These are phyloP conservation scores for Neurospora tetraspora DNA, from an alignment of 495 filamentous ascomycete species.

Conservation along the genomic window DNA sequence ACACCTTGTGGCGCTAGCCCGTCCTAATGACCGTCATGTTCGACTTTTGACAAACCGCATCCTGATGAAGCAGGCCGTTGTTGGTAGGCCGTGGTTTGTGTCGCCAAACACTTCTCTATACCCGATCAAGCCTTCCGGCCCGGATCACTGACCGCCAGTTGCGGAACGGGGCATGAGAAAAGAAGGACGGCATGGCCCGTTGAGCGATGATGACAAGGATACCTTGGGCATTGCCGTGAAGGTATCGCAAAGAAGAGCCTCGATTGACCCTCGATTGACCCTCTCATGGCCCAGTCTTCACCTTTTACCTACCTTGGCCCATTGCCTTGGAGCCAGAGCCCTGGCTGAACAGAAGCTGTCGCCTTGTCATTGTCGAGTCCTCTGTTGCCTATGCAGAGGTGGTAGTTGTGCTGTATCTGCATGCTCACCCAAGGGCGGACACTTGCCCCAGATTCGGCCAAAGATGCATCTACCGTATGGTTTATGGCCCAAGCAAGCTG, in stretches of 20 bases:
- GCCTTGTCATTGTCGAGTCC: background rate
- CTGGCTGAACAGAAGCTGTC: background rate
- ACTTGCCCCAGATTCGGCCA: background rate
- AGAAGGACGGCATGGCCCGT: slow-evolving; percentile 4
- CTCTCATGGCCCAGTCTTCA: slow-evolving; percentile 5
- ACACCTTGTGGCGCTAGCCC: slow-evolving; percentile 2
- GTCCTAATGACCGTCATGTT: slow-evolving; percentile 14
- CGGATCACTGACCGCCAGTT: slow-evolving; percentile 13
- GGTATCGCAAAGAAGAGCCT: slow-evolving; percentile 5
- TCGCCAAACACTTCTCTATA: slow-evolving; percentile 1
- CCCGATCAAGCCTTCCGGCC: slow-evolving; percentile 9
- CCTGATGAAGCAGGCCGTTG: slow-evolving; percentile 18
- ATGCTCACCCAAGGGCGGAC: background rate
- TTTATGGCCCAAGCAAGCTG: too few relatives aligned
- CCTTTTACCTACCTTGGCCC: background rate
- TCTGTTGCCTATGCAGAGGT: background rate
- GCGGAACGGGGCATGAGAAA: background rate
- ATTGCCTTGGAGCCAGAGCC: background rate
- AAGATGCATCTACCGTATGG: background rate
- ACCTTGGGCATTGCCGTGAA: background rate
- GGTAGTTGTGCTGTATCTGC: background rate
- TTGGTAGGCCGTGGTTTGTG: slow-evolving; percentile 4
- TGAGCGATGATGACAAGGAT: background rate
- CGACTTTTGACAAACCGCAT: slow-evolving; percentile 16
- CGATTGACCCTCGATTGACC: slow-evolving; percentile 10